Evolutionary conservation across 2,329 filamentous ascomycete species (phyloP), one percentile per base, ranked within the genome.

Genomic region (Colletotrichum incanum): DNA sequence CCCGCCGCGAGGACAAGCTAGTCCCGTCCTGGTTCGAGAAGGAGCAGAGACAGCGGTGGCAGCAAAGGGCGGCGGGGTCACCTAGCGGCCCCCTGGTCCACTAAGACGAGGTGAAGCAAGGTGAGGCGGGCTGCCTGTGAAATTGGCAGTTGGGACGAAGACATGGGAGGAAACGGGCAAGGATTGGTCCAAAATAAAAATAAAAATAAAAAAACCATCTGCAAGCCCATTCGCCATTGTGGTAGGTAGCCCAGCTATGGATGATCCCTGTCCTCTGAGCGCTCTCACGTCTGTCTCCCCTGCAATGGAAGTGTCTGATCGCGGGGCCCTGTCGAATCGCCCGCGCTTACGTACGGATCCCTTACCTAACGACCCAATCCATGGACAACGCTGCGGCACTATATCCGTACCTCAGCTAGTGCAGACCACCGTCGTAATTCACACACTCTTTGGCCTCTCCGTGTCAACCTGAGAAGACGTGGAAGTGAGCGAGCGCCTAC

Each of bases 91-190:
- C 37, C 20, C 34, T 18, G 23, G 20, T 34, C 62, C 50, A 65
- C 39, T 56, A 45, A 65, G 65, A 70, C 54, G 41, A 52, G 61
- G 54, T 43, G 37, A 45, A 31, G 31, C 49, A 50, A 50, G 64
- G 47, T 37, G 49, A 56, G 68, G 47, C 61, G 67, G 65, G 52
- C 54, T 64, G 49, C n/a, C 49, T 28, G 45, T 60, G 41, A 60
- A 39, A 71, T 61, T 71, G 20, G 47, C 56, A 56, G 56, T 45
- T 62, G 56, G 68, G 56, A 66, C 65, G 56, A 58, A 31, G 28
- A 31, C 28, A 31, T 6, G 28, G 28, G 28, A 31, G 28, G 63
- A 31, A 67, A 54, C 55, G 28, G 37, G 39, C 63, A n/a, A 49
- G 54, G 47, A 71, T 71, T 66, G 66, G 66, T 28, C 52, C 28